Evolutionary conservation across 2,329 filamentous ascomycete genomes (phyloP), one percentile per base, ranked within the genome.

Genomic region (Botrytis squamosa): DNA sequence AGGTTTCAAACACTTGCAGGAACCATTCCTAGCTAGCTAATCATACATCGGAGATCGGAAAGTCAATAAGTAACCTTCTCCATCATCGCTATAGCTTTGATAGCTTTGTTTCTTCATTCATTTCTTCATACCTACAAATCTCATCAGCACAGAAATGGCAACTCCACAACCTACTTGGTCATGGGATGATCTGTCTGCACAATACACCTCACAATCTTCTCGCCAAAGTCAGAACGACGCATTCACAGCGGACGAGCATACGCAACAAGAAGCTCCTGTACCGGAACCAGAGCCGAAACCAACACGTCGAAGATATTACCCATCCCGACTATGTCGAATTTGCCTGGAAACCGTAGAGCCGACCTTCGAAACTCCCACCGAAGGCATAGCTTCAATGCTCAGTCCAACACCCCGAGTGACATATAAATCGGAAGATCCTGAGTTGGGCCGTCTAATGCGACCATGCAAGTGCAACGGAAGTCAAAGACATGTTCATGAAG

Each of bases 391-490:
- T 38, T 84, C 85, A 38, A 86, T 90, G 70, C 82, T 92, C 62
- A 86, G 90, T 76, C 83, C 87, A 42, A 81, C 81, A 60, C 87
- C 89, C 29, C 85, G 86, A 68, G 89, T 92, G 64, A 85, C 86
- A 33, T 97, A 97, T 80, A 87, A 91, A 70, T 95, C 93, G 38
- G 89, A 92, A 75, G 92, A 93, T 77, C 87, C 90, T 10, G 87
- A 91, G 76, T 87, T 92, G 44, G 93, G 93, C 57, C 91, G 94
- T 69, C 85, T 99, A 42, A 88, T 98, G 78, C 92, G 92, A 71
- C 96, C 96, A 52, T 99, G 96, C 86, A 90, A 91, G 83, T 99
- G 96, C 87, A 97, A 93, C 84, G 96, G 96, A 70, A 93, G 93
- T 57, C 93, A 95, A 78, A 93, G 93, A 84, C 98, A 97, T 83